A percentile compares a stretch with the other conserved stretches of the same genome.
Evolutionary conservation across 2,329 filamentous ascomycete genomes (phyloP).

Genomic region (Exserohilum rostratum): DNA sequence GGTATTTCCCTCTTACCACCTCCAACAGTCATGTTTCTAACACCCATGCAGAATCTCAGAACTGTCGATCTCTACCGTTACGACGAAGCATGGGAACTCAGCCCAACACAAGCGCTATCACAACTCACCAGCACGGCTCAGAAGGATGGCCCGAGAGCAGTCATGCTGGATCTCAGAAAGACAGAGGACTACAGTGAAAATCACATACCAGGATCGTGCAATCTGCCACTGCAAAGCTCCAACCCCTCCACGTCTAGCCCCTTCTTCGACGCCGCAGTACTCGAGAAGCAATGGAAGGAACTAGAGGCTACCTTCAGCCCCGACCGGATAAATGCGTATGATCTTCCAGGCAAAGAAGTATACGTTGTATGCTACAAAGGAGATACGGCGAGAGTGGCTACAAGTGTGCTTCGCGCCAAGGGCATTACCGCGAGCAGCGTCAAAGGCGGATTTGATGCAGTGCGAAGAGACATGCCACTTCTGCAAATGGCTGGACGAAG

Average conservation of each 20-base stretch:
- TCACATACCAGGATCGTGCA: constrained; percentile 28
- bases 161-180: constrained; percentile 25
- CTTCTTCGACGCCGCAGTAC: constrained; percentile 19
- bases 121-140: constrained; percentile 12
- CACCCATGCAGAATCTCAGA: constrained; percentile 19
- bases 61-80: constrained; percentile 29
- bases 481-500: constrained; percentile 16
- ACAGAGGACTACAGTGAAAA: constrained; percentile 22
- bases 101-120: constrained; percentile 14
- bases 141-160: not conserved
- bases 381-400: constrained; percentile 27
- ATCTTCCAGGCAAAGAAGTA: constrained; percentile 24
- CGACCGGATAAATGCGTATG: constrained; percentile 25
- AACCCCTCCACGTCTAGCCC: constrained; percentile 17
- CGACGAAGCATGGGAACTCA: constrained; percentile 30
- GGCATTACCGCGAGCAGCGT: constrained; percentile 24
- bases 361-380: constrained; percentile 27
- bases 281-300: constrained; percentile 30
- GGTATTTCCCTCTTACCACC: not conserved
- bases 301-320: constrained; percentile 22
- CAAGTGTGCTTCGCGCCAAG: constrained; percentile 25
- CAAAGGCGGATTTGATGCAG: constrained; percentile 21
- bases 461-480: constrained; percentile 16
- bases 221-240: constrained; percentile 25
- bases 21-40: not conserved